These are phyloP conservation scores for Metarhizium brunneum DNA, from an alignment of 2,329 filamentous ascomycete species.

Conservation along the genomic window DNA sequence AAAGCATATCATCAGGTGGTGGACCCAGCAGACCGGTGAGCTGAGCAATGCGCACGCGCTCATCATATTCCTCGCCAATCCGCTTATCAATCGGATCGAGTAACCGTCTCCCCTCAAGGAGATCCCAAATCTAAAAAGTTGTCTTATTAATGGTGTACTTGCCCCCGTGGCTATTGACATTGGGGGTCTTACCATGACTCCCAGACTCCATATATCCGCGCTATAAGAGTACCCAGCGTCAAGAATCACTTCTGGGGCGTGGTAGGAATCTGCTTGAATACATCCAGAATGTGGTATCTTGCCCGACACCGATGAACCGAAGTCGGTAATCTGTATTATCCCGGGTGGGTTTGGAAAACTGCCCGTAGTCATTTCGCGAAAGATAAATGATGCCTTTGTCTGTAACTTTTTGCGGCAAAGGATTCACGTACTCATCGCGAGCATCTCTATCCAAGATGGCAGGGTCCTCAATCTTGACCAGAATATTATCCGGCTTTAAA, in stretches of 20 bases:
- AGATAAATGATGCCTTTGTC: conserved; percentile 12
- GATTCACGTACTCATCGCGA: conserved; percentile 11
- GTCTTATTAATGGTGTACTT: not conserved
- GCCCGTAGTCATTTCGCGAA: conserved; percentile 14
- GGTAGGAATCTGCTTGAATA: conserved; percentile 11
- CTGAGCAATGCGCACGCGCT: conserved; percentile 4
- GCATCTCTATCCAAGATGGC: conserved; percentile 11
- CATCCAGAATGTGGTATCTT: conserved; percentile 4
- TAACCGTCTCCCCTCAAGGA: conserved; percentile 6
- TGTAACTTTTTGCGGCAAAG: conserved; percentile 12
- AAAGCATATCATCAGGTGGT: conserved; percentile 1
- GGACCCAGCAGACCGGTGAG: conserved; percentile 6
- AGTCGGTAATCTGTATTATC: conserved; percentile 11
- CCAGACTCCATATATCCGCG: conserved; percentile 15
- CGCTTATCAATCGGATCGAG: not conserved
- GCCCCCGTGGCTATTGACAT: not conserved
- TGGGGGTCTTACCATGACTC: conserved; percentile 11
- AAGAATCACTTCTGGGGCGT: conserved; percentile 14
- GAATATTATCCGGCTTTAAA: conserved; percentile 14
- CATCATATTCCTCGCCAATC: conserved; percentile 4
- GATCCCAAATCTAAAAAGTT: conserved; percentile 6
- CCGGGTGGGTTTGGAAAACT: conserved; percentile 9
- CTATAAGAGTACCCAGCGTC: conserved; percentile 11
- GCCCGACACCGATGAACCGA: conserved; percentile 9
- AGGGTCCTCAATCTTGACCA: conserved; percentile 11